Percentiles rank a stretch among this genome's conserved stretches.
Evolutionary conservation across 495 filamentous ascomycete species (phyloP).

Genomic region (Clohesyomyces aquaticus): DNA sequence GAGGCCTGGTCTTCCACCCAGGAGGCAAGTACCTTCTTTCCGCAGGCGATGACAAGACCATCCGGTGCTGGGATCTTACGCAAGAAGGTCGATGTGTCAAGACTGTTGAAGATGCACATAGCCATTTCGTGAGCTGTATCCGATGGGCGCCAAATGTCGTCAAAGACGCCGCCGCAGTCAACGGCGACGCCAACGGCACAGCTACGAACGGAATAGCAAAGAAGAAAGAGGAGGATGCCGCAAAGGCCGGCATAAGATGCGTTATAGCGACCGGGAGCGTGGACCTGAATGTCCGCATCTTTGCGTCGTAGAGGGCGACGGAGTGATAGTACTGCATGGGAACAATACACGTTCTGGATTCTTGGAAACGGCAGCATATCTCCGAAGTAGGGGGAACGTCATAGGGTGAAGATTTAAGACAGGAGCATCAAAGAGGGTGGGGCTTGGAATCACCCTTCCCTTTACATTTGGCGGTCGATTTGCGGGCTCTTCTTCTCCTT

Average conservation of each 20-base stretch:
- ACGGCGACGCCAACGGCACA: constrained; percentile 47
- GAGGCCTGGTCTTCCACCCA: constrained; percentile 85
- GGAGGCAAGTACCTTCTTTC: constrained; percentile 91
- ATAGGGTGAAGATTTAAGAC: too few relatives aligned
- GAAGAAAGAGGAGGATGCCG: constrained; percentile 51
- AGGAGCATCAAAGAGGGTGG: too few relatives aligned
- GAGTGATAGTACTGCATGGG: neutral
- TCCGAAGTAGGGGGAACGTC: too few relatives aligned
- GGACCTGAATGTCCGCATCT: constrained; percentile 65
- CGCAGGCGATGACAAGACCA: constrained; percentile 85
- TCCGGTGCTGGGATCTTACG: constrained; percentile 91
- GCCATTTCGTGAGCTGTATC: constrained; percentile 84
- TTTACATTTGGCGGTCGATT: constrained; percentile 4
- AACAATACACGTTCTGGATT: neutral
- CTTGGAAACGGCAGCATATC: constrained; percentile 1
- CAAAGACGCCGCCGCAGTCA: constrained; percentile 57
- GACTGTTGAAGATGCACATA: constrained; percentile 76
- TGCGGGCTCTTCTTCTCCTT: neutral
- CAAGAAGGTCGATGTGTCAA: constrained; percentile 93
- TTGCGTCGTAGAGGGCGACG: constrained; percentile 49
- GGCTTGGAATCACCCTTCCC: neutral
- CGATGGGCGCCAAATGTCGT: constrained; percentile 85
- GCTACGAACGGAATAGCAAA: constrained; percentile 56
- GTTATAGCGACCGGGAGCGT: constrained; percentile 68
- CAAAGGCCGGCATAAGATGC: constrained; percentile 59